Conservation (phyloP, 139 green algal species). For the Yamagishiella unicocca region DNA sequence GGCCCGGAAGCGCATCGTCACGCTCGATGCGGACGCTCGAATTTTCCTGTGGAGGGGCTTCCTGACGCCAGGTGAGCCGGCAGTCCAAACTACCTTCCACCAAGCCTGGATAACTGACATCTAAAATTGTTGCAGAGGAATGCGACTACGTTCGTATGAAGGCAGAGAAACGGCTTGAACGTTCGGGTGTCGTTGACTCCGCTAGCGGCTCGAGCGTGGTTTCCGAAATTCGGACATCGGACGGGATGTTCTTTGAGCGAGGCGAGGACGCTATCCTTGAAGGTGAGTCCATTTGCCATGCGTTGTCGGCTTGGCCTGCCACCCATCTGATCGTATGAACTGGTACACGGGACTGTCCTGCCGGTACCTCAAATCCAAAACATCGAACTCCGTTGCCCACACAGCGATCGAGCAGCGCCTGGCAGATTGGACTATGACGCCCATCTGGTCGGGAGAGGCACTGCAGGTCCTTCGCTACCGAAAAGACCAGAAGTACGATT, state of each 20-base stretch:
- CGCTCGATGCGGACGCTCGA: conserved; percentile 44
- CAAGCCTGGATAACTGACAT: background rate
- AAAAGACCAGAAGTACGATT: conserved; percentile 82
- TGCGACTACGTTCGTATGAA: conserved; percentile 58
- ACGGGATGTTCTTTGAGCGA: conserved; percentile 60
- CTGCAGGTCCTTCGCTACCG: conserved; percentile 83
- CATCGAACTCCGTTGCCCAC: too few relatives aligned
- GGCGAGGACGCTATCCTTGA: conserved; percentile 56
- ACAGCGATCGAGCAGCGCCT: conserved; percentile 53
- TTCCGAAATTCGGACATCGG: conserved; percentile 49
- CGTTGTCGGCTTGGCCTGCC: too few relatives aligned
- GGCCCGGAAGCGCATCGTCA: conserved; percentile 21
- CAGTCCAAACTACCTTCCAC: background rate
- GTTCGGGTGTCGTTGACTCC: conserved; percentile 61
- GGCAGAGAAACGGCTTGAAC: conserved; percentile 59
- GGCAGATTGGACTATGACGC: conserved; percentile 52
- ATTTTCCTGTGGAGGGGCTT: conserved; percentile 55
- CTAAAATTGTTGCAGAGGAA: conserved; percentile 42
- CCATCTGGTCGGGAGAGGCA: conserved; percentile 60
- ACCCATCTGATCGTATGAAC: too few relatives aligned
- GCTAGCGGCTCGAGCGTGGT: conserved; percentile 10
- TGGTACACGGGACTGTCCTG: too few relatives aligned
- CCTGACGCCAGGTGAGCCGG: conserved; percentile 37
- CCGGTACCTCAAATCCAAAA: too few relatives aligned
- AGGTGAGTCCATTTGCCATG: too few relatives aligned